Conservation (phyloP, 306 rosid genomes). For the Fragaria nilgerrensis region DNA sequence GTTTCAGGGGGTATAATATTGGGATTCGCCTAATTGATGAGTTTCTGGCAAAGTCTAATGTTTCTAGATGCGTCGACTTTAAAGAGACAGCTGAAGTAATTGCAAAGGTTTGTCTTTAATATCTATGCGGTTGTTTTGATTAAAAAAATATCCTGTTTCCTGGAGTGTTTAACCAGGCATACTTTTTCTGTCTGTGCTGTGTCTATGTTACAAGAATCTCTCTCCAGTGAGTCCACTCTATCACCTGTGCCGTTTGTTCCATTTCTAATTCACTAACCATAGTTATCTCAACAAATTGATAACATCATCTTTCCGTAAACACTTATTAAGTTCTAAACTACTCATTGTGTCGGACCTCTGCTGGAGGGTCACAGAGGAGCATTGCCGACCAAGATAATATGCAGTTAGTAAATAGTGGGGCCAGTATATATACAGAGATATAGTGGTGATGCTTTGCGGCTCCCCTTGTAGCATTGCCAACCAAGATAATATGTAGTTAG, state of each 20-base stretch:
- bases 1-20: conserved; percentile 88
- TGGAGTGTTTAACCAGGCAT: neutral
- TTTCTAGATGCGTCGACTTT: conserved; percentile 90
- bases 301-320: neutral
- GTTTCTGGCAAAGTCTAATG: conserved; percentile 96
- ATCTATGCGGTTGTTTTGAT: neutral
- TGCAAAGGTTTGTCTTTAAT: conserved; percentile 64
- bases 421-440: neutral
- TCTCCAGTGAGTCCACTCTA: neutral
- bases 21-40: conserved; percentile 93
- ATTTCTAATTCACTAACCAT: neutral
- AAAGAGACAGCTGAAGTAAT: conserved; percentile 94
- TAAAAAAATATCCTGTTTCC: neutral
- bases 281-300: neutral
- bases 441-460: neutral
- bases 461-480: neutral
- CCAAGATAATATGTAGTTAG: neutral
- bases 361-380: neutral
- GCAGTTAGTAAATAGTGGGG: neutral
- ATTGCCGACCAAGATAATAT: neutral
- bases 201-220: neutral
- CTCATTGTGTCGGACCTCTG: neutral
- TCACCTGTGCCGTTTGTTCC: neutral
- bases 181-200: neutral
- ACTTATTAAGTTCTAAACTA: neutral